Evolutionary conservation across 2,329 filamentous ascomycete genomes (phyloP).

Genomic region (Fusarium chuoi): DNA sequence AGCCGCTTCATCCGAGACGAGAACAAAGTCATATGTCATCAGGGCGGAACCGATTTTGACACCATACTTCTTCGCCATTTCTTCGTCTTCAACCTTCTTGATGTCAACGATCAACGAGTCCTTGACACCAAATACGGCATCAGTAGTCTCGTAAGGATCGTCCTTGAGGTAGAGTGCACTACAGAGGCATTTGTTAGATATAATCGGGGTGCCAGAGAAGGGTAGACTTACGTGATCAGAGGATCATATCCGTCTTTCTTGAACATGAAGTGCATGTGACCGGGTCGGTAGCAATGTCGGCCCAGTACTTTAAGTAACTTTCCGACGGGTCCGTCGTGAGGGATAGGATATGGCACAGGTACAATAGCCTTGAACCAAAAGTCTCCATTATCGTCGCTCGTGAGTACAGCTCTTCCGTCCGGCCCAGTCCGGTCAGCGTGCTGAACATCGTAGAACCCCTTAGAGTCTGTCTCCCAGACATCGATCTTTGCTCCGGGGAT

Average conservation of each 20-base stretch:
- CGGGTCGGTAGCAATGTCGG: slow-evolving; percentile 82
- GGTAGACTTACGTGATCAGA: slow-evolving; percentile 17
- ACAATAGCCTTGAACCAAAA: slow-evolving; percentile 87
- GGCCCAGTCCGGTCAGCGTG: slow-evolving; percentile 64
- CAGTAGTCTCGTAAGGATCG: slow-evolving; percentile 20
- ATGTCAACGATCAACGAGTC: slow-evolving; percentile 14
- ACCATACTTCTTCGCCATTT: slow-evolving; percentile 5
- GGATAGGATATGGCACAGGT: slow-evolving; percentile 87
- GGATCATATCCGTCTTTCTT: slow-evolving; percentile 50
- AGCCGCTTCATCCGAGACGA: slow-evolving; percentile 10
- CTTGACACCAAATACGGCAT: slow-evolving; percentile 26
- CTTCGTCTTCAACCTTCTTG: background rate
- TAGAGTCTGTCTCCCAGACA: slow-evolving; percentile 82
- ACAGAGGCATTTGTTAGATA: background rate
- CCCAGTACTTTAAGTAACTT: slow-evolving; percentile 71
- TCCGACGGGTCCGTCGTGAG: slow-evolving; percentile 85
- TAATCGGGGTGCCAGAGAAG: rapidly evolving
- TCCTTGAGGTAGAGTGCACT: slow-evolving; percentile 21
- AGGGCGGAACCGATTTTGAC: background rate
- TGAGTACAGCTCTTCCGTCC: slow-evolving; percentile 46
- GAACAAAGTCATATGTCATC: slow-evolving; percentile 21
- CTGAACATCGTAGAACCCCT: slow-evolving; percentile 81
- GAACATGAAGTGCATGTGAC: slow-evolving; percentile 92
- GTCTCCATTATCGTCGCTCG: slow-evolving; percentile 42
- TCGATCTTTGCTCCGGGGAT: slow-evolving; percentile 74